Base-by-base conservation (phyloP, 2,329 filamentous ascomycete species). In the Scedosporium dehoogii region DNA sequence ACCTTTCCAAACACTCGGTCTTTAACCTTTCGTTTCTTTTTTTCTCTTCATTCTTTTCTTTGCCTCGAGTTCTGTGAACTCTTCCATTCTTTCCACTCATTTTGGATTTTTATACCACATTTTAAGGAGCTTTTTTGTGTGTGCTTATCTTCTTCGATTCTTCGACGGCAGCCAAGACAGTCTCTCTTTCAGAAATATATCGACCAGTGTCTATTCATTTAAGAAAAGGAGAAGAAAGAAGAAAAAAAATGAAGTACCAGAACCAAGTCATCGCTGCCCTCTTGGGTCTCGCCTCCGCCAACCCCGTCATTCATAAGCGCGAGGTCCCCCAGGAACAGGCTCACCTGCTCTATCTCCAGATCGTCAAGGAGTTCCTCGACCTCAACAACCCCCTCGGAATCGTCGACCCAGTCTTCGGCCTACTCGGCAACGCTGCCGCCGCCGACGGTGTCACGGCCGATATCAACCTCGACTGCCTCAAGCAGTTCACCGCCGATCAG, bases 311-410 rank as follows among this genome's bases (percentile, higher is more conserved):
- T 23, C 33, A 63, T 41, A 68, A 67, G 60, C 68, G 69, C 18
- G 79, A 85, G 69, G 81, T 84, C 63, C 82, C 82, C 27, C 81
- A 84, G 68, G 82, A 85, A 66, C 80, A 84, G 67, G 80, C 81
- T 10, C 82, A 85, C 70, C 71, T 78, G 63, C 74, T 77, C 66
- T 76, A 82, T 68, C 70, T 84, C 58, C 69, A 70, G 33, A 74
- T 74, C 56, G 77, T 81, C 65, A 73, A 76, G 65, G 71, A 70
- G 23, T 73, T 76, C 61, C 69, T 85, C 41, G 64, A 76, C 68
- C 75, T 78, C 76, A 33, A 85, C 72, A 68, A 83, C 74, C 72
- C 82, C 75, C 70, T 82, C 75, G 62, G 84, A 65, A 61, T 80
- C 74, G 70, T 78, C 72, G 72, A 81, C 77, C 33, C 72, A 64